phyloP scores from a whole-genome alignment of 2,329 filamentous ascomycete species.

The Curvularia lunata region DNA sequence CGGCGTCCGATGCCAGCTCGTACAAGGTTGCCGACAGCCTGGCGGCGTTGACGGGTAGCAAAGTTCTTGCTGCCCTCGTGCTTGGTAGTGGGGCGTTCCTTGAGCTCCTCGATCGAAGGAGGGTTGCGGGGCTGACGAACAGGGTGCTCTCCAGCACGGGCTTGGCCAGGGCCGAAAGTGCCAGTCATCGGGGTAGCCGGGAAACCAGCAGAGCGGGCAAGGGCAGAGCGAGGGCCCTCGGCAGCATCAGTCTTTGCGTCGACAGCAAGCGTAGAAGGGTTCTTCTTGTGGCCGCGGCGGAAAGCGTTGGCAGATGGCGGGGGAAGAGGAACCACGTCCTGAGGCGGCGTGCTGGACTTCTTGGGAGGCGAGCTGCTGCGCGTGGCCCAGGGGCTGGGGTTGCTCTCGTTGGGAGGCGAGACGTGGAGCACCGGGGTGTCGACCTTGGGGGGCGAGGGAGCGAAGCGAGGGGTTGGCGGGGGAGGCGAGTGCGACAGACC shows the following conservation, averaged over 20 bases:
- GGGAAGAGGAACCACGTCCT: constrained; percentile 75
- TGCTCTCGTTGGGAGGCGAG: constrained; percentile 73
- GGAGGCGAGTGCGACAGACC: constrained; percentile 57
- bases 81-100: constrained; percentile 86
- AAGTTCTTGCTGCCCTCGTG: constrained; percentile 98
- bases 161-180: constrained; percentile 90
- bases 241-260: constrained; percentile 62
- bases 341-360: constrained; percentile 70
- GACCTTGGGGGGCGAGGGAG: constrained; percentile 46
- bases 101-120: constrained; percentile 88
- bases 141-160: constrained; percentile 91
- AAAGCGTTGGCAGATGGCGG: constrained; percentile 90
- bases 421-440: constrained; percentile 72
- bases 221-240: constrained; percentile 74
- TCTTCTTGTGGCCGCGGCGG: constrained; percentile 93
- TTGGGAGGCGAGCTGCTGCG: constrained; percentile 71
- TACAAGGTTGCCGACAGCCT: constrained; percentile 88
- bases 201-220: constrained; percentile 63
- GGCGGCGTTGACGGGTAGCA: constrained; percentile 86
- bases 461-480: constrained; percentile 52
- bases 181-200: constrained; percentile 81
- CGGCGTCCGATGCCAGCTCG: constrained; percentile 88
- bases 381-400: constrained; percentile 57
- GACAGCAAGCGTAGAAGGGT: constrained; percentile 69
- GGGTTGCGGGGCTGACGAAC: constrained; percentile 91